These are phyloP conservation scores for Dendrocalamus sinicus DNA, from an alignment of 176 grass and related monocot genomes.

Conservation along the genomic window DNA sequence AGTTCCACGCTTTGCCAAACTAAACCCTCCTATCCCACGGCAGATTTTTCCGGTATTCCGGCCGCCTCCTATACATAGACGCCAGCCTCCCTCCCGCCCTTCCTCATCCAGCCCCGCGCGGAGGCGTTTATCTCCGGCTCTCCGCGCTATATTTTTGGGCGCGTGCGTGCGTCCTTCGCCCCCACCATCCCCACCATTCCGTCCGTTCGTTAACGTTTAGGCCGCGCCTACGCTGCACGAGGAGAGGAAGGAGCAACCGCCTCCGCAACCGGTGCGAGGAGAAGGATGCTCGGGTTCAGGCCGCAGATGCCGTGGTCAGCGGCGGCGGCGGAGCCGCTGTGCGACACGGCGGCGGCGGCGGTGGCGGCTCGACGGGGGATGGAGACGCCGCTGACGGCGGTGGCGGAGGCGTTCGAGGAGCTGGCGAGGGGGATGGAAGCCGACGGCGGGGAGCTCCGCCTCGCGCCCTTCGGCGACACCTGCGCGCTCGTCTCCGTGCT, in stretches of 20 bases:
- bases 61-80: constrained; percentile 57
- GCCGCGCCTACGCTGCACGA: not conserved
- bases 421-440: constrained; percentile 56
- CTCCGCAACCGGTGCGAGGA: not conserved
- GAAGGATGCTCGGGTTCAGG: constrained; percentile 53
- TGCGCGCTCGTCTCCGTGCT: constrained; percentile 89
- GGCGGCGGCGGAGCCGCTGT: constrained; percentile 34
- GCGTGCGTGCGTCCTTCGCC: constrained; percentile 14
- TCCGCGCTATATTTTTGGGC: constrained; percentile 44
- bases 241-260: not conserved
- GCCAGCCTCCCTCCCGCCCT: not conserved
- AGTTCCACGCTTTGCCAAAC: too few relatives aligned
- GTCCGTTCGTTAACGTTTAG: constrained; percentile 21
- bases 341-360: constrained; percentile 41
- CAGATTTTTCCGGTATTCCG: constrained; percentile 28
- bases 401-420: constrained; percentile 89
- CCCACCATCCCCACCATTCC: not conserved
- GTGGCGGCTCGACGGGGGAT: constrained; percentile 46
- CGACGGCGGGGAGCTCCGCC: constrained; percentile 57
- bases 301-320: constrained; percentile 51
- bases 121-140: constrained; percentile 4
- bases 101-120: not conserved
- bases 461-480: constrained; percentile 73
- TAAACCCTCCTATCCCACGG: not conserved
- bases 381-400: constrained; percentile 62